phyloP scores from a whole-genome alignment of 2,329 filamentous ascomycete species.

The Sarocladium kiliense region DNA sequence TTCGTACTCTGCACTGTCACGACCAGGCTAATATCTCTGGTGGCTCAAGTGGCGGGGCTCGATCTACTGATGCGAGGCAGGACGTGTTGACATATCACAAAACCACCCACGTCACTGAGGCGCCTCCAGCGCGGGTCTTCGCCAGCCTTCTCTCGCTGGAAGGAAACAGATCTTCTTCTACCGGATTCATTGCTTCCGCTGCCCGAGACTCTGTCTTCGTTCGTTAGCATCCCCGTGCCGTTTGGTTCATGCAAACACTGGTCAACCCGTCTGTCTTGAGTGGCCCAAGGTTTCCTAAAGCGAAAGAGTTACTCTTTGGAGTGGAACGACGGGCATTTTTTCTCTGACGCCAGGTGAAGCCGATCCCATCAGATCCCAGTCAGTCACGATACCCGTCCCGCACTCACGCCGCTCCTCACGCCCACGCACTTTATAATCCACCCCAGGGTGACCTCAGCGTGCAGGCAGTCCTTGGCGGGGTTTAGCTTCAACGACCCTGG shows the following conservation, averaged over 20 bases:
- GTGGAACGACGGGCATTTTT: neutral
- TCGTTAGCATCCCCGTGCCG: neutral
- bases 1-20: neutral
- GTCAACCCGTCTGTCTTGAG: no score
- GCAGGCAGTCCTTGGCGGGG: conserved; percentile 7
- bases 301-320: no score
- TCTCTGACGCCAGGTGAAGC: conserved; percentile 4
- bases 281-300: no score
- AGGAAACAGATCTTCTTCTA: neutral
- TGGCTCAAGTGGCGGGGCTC: neutral
- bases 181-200: neutral
- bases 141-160: neutral
- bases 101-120: conserved; percentile 5
- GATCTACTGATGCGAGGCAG: neutral
- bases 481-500: conserved; percentile 9
- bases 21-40: neutral
- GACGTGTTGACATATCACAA: neutral
- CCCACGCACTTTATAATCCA: neutral
- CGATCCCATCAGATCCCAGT: conserved; percentile 3
- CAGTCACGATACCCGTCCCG: neutral
- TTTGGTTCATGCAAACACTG: no score
- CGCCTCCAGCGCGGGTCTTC: neutral
- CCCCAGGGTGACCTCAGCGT: conserved; percentile 10
- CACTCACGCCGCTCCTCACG: neutral
- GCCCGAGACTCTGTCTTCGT: neutral